These are phyloP conservation scores for Suillus lakei DNA, from an alignment of 768 basidiomycete genomes.

Conservation along the genomic window DNA sequence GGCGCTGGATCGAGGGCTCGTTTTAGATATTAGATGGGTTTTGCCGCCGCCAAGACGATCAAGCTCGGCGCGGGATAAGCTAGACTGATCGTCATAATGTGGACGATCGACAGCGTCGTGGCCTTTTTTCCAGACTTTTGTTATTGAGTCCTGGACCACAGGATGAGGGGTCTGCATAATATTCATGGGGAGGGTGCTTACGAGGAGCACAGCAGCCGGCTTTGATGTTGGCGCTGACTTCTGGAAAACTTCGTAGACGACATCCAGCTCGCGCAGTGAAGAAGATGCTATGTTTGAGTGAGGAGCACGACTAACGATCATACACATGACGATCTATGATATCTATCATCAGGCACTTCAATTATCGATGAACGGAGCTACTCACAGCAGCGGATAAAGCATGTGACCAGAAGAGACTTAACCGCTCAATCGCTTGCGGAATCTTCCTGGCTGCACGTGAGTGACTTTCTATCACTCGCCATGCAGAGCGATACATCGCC, in stretches of 20 bases:
- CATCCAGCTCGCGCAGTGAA: conserved; percentile 53
- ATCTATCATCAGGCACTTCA: neutral
- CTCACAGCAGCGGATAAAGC: conserved; percentile 67
- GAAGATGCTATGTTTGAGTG: conserved; percentile 50
- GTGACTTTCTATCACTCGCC: conserved; percentile 61
- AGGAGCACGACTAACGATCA: conserved; percentile 56
- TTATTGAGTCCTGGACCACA: conserved; percentile 42
- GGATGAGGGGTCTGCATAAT: conserved; percentile 1
- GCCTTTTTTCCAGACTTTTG: conserved; percentile 47
- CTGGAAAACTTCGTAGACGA: conserved; percentile 49
- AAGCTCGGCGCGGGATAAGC: conserved; percentile 49
- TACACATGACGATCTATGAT: conserved; percentile 60
- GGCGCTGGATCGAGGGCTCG: neutral
- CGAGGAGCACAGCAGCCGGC: conserved; percentile 51
- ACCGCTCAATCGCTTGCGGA: conserved; percentile 48
- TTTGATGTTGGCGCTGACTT: conserved; percentile 48
- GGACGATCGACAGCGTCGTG: conserved; percentile 43
- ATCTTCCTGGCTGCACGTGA: conserved; percentile 44
- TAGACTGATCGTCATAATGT: conserved; percentile 25
- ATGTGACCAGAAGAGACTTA: conserved; percentile 67
- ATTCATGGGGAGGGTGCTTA: conserved; percentile 27
- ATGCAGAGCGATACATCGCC: conserved; percentile 74
- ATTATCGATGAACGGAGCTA: conserved; percentile 7
- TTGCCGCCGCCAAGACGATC: conserved; percentile 58
- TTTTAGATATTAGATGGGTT: conserved; percentile 46